These are phyloP conservation scores for Schizophyllum amplum DNA, from an alignment of 1,284 basidiomycete genomes.

Conservation along the genomic window DNA sequence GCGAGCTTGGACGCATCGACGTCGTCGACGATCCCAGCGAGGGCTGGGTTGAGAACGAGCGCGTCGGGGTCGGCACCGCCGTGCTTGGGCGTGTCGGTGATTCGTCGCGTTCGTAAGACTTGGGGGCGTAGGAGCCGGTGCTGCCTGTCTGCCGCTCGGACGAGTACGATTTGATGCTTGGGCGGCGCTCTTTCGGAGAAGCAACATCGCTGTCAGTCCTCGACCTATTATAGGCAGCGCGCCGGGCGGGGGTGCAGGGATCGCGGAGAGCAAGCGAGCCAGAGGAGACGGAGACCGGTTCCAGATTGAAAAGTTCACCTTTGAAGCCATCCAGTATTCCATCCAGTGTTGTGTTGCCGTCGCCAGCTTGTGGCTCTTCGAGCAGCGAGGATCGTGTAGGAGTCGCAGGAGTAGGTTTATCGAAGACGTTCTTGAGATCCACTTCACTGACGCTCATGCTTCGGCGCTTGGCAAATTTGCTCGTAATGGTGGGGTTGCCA, in stretches of 20 bases:
- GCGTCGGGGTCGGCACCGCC: no score
- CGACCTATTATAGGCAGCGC: conserved; percentile 20
- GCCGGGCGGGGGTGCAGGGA: conserved; percentile 48
- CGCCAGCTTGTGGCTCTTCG: no score
- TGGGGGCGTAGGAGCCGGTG: background rate
- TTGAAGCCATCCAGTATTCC: conserved; percentile 63
- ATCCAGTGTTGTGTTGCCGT: conserved; percentile 40
- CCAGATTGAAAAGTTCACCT: conserved; percentile 59
- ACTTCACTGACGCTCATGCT: conserved; percentile 70
- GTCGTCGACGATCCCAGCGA: no score
- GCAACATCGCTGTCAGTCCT: conserved; percentile 13
- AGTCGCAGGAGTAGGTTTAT: conserved; percentile 21
- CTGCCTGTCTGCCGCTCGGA: conserved; percentile 4
- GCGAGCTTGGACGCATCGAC: no score
- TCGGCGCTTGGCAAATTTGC: conserved; percentile 40
- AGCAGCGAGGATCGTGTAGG: conserved; percentile 7
- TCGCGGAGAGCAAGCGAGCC: conserved; percentile 45
- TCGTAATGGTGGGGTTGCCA: conserved; percentile 10
- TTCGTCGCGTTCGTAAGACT: no score
- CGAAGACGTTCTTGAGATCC: conserved; percentile 44
- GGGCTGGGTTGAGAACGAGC: no score
- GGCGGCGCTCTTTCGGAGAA: conserved; percentile 20
- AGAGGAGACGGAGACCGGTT: conserved; percentile 33
- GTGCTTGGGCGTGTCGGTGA: no score
- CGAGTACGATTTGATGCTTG: conserved; percentile 28